Conservation (phyloP, 2,329 filamentous ascomycete species). For the Amauroascus niger region DNA sequence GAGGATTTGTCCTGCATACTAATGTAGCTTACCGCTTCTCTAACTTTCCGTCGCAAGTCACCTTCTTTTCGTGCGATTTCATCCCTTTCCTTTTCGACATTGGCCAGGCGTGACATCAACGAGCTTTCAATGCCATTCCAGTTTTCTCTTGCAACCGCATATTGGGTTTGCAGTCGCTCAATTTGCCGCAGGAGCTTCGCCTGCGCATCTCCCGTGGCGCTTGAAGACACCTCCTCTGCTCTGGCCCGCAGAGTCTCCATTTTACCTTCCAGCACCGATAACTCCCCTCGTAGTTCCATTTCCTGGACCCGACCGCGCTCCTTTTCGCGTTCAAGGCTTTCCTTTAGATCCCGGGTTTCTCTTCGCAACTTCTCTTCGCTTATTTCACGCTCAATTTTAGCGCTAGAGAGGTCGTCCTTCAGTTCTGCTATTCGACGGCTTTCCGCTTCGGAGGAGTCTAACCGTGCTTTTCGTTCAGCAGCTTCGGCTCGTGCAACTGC, state of each 20-base stretch:
- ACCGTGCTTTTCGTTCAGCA: conserved; percentile 56
- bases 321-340: conserved; percentile 61
- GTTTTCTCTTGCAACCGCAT: conserved; percentile 86
- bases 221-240: conserved; percentile 82
- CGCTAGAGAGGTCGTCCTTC: conserved; percentile 54
- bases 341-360: conserved; percentile 61
- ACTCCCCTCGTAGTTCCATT: conserved; percentile 70
- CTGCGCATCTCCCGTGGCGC: conserved; percentile 69
- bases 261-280: conserved; percentile 69
- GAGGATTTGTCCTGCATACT: neutral
- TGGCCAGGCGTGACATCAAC: conserved; percentile 63
- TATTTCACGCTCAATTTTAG: conserved; percentile 67
- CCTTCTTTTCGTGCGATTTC: conserved; percentile 73
- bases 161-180: conserved; percentile 90
- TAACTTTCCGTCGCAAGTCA: conserved; percentile 78
- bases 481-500: conserved; percentile 57
- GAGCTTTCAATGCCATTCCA: conserved; percentile 95
- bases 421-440: conserved; percentile 47
- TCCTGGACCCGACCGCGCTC: conserved; percentile 61
- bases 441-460: conserved; percentile 59
- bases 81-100: conserved; percentile 81
- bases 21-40: conserved; percentile 59
- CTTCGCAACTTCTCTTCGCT: conserved; percentile 55
- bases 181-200: conserved; percentile 87
- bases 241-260: conserved; percentile 75